These are phyloP conservation scores for Raffaelea ambrosiae DNA, from an alignment of 2,329 filamentous ascomycete genomes.

Conservation along the genomic window DNA sequence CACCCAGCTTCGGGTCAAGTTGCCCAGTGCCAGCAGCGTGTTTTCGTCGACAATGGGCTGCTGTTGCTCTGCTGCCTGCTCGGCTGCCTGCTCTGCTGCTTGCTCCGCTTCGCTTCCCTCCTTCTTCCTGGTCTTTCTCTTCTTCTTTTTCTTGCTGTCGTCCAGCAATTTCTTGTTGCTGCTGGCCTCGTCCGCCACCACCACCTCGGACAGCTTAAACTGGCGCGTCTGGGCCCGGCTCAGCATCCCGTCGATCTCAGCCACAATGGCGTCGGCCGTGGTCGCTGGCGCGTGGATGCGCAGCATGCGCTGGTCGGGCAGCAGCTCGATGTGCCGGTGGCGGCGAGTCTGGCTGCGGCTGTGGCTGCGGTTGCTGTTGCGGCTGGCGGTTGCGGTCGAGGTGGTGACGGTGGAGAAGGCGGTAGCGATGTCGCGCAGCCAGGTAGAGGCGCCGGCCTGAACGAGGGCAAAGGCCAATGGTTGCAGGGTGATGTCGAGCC, in stretches of 20 bases:
- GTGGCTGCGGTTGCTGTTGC: slow-evolving; percentile 21
- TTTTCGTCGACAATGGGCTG: background rate
- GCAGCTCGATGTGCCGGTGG: slow-evolving; percentile 24
- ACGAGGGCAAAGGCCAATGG: slow-evolving; percentile 35
- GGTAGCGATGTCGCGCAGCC: slow-evolving; percentile 22
- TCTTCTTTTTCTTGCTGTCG: background rate
- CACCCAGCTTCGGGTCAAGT: slow-evolving; percentile 29
- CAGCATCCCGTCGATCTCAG: slow-evolving; percentile 23
- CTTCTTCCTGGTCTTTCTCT: too few relatives aligned
- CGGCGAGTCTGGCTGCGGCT: slow-evolving; percentile 5
- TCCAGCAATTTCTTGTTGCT: too few relatives aligned
- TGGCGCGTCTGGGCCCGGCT: slow-evolving; percentile 11
- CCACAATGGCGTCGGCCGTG: slow-evolving; percentile 25
- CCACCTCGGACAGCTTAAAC: slow-evolving; percentile 3
- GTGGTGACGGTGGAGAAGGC: slow-evolving; percentile 7
- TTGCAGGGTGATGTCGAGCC: slow-evolving; percentile 28
- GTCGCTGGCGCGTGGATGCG: slow-evolving; percentile 27
- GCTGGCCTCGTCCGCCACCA: background rate
- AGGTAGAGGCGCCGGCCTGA: slow-evolving; percentile 26
- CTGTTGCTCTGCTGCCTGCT: too few relatives aligned
- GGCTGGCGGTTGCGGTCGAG: slow-evolving; percentile 14
- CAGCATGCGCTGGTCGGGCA: slow-evolving; percentile 19
- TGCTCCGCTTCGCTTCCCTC: too few relatives aligned
- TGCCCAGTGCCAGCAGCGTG: slow-evolving; percentile 25
- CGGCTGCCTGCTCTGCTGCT: too few relatives aligned